Evolutionary conservation across 1,139 yeast species (phyloP).

Genomic region (Geotrichum candidum): DNA sequence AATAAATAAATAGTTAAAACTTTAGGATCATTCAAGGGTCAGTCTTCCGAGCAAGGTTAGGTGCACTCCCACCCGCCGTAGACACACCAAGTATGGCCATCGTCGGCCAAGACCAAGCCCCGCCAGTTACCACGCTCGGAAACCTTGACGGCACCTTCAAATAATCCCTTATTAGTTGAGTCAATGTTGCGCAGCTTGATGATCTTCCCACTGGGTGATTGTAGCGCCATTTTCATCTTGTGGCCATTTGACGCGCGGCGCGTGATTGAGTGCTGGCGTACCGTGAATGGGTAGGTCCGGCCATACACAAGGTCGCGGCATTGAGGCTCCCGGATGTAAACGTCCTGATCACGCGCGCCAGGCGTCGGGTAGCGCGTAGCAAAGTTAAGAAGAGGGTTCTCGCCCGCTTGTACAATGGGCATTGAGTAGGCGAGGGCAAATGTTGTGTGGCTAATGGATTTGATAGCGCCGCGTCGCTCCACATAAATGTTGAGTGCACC

Average conservation of each 20-base stretch:
- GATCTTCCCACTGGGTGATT: slow-evolving; percentile 79
- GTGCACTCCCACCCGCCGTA: slow-evolving; percentile 86
- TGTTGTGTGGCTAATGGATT: slow-evolving; percentile 48
- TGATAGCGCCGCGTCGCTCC: slow-evolving; percentile 58
- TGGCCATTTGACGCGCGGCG: slow-evolving; percentile 19
- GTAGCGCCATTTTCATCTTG: slow-evolving; percentile 52
- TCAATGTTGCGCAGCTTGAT: slow-evolving; percentile 47
- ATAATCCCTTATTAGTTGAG: slow-evolving; percentile 7
- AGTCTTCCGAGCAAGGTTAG: slow-evolving; percentile 18
- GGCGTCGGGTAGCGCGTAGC: slow-evolving; percentile 19
- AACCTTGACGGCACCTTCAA: slow-evolving; percentile 14
- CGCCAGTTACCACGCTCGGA: slow-evolving; percentile 60
- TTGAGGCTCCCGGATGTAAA: slow-evolving; percentile 83
- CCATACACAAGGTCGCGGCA: slow-evolving; percentile 52
- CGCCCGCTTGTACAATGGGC: slow-evolving; percentile 73
- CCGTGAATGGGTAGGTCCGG: slow-evolving; percentile 52
- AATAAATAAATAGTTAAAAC: no score
- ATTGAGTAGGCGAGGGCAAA: slow-evolving; percentile 72
- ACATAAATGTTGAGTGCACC: slow-evolving; percentile 77
- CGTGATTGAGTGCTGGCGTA: slow-evolving; percentile 12
- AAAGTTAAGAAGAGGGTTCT: slow-evolving; percentile 30
- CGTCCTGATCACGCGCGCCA: slow-evolving; percentile 45
- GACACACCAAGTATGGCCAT: slow-evolving; percentile 79
- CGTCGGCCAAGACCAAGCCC: slow-evolving; percentile 73
- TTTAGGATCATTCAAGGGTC: background rate